These are phyloP conservation scores for Amylocystis lapponica DNA, from an alignment of 768 basidiomycete genomes.

Conservation along the genomic window DNA sequence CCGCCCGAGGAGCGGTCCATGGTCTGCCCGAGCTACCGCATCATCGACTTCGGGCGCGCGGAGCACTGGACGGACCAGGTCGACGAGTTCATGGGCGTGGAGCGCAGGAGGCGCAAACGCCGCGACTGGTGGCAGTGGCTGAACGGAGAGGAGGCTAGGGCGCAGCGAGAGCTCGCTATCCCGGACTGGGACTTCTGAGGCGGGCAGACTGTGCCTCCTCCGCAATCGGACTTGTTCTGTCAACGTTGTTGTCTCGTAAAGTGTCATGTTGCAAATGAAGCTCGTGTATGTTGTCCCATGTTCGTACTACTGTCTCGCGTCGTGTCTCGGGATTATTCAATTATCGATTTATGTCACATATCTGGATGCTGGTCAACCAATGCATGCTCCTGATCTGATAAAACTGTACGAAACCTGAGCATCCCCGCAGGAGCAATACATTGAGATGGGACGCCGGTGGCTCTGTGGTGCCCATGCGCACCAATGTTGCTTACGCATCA, in stretches of 20 bases:
- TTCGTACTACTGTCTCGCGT: neutral
- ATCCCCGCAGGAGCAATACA: too few relatives aligned
- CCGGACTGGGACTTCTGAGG: conserved; percentile 1
- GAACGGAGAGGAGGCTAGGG: conserved; percentile 1
- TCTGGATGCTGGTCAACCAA: neutral
- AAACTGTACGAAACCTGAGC: too few relatives aligned
- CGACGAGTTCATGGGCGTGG: neutral
- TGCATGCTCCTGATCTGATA: too few relatives aligned
- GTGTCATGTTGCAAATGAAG: neutral
- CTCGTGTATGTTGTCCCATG: neutral
- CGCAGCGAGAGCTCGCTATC: conserved; percentile 6
- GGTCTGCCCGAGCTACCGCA: conserved; percentile 33
- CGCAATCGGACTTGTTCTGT: neutral
- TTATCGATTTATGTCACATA: neutral
- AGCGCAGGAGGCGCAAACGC: neutral
- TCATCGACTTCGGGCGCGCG: conserved; percentile 47
- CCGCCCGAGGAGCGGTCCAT: conserved; percentile 24
- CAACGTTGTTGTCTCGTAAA: neutral
- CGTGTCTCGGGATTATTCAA: neutral
- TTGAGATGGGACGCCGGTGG: too few relatives aligned
- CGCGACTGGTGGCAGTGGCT: neutral
- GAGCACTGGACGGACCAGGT: neutral
- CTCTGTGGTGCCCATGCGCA: too few relatives aligned
- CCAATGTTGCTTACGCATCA: too few relatives aligned
- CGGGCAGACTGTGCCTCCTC: too few relatives aligned